Evolutionary conservation across 805 yeast genomes (phyloP), one percentile per base, ranked within the genome.

Genomic region (Monosporozyma servazzii): DNA sequence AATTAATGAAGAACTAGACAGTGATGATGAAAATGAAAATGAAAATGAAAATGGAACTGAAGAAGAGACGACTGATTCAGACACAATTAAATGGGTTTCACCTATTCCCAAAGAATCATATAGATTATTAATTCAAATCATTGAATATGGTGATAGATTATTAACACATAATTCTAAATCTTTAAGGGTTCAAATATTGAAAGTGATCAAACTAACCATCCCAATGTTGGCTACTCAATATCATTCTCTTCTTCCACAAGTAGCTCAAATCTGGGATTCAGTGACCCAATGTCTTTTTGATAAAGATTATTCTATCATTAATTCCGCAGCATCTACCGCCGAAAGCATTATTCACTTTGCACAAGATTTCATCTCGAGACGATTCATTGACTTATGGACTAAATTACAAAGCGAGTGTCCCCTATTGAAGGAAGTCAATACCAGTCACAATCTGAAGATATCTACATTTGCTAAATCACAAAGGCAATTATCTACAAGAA

Each of bases 131-230:
- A 78, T 81, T 44, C 78, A 79, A 50, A 80, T 91, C 3, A 72
- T 81, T 49, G 76, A 73, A 5, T 87, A 88, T 62, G 84, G 91
- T 6, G 85, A 86, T 50, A 71, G 87, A 52, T 72, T 79, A 29
- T 67, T 88, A 37, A 80, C 87, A 2, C 93, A 86, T 58, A 77
- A 79, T 1, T 83, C 95, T 0, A 65, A 75, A 2, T 67, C 74
- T 2, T 65, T 91, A 30, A 75, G 79, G 43, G 62, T 76, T 3
- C 82, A 80, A 53, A 75, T 88, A 5, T 63, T 90, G 50, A 71
- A 67, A 31, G 73, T 86, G 1, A 62, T 77, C 18, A 58, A 65
- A 5, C 64, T 69, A 17, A 65, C 75, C 0, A 53, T 80, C 3
- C 84, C 85, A 0, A 60, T 82, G 25, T 64, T 86, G 21, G 77